Evolutionary conservation across 139 green algal genomes (phyloP), one percentile per base, ranked within the genome.

Genomic region (Marvania coccoides): DNA sequence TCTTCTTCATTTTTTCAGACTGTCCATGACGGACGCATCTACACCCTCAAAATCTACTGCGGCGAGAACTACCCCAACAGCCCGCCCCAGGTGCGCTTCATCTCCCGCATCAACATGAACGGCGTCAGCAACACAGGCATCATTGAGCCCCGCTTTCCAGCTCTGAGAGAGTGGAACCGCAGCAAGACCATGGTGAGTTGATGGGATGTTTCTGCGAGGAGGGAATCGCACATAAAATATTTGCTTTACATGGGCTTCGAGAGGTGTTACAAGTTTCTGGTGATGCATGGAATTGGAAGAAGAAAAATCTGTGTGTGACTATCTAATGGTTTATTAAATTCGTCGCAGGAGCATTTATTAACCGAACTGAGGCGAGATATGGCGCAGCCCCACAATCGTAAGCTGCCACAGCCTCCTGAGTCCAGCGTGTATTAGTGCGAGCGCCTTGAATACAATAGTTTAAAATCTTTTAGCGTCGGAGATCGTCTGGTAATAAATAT

Each of bases 11-110:
- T 38, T 26, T 15, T 67, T 65, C 68, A 85, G 75, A 87, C 80
- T 35, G 81, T 88, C 5, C 88, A 95, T 71, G 93, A 98, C 48
- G 76, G 83, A 6, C 70, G 91, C n/a, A 96, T 98, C 48, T 98
- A 97, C 78, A 89, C 73, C 15, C 72, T 98, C 7, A 85, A 87
- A 54, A 83, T 97, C 2, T 69, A 83, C 48, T 97, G 91, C 69
- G 90, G 81, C 40, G 67, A 89, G 12, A 65, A 75, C 42, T 98
- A 98, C 69, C 93, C 93, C 9, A 75, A 95, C 4, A 61, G 68
- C 19, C 70, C 82, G n/a, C 82, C 82, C 8, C 26, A 66, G 42
- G 64, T 88, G 33, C 56, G 39, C 2, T 88, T 88, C 63, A 8
- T 65, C n/a, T 71, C 78, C 6, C 51, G 67, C 5, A 47, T 89